Evolutionary conservation across 176 grass and related monocot species (phyloP).

Genomic region (Cocos nucifera): DNA sequence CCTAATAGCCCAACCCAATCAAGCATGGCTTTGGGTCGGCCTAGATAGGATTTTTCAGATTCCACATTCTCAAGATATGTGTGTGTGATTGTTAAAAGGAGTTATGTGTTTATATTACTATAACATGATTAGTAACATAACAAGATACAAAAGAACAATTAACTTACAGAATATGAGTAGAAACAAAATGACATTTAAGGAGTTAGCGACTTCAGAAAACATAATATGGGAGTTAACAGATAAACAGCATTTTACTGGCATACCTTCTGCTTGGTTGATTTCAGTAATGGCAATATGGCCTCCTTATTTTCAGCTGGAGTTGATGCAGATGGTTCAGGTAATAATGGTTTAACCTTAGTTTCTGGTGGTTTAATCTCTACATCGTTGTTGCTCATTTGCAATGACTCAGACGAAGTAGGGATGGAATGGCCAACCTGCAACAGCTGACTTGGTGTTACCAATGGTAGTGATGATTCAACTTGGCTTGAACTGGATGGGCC

Average conservation of each 20-base stretch:
- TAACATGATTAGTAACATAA: too few relatives aligned
- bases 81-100: too few relatives aligned
- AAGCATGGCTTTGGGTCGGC: too few relatives aligned
- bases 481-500: constrained; percentile 35
- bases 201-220: too few relatives aligned
- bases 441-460: constrained; percentile 54
- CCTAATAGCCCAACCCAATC: too few relatives aligned
- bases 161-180: too few relatives aligned
- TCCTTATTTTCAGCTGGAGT: constrained; percentile 47
- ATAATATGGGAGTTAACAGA: background rate
- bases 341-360: constrained; percentile 36
- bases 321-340: constrained; percentile 41
- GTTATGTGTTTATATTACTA: too few relatives aligned
- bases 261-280: constrained; percentile 47
- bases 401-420: constrained; percentile 42
- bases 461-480: constrained; percentile 31
- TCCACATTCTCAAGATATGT: too few relatives aligned
- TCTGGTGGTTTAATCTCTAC: constrained; percentile 25
- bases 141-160: too few relatives aligned
- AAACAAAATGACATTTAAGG: too few relatives aligned
- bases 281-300: constrained; percentile 73
- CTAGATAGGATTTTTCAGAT: too few relatives aligned
- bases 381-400: constrained; percentile 35
- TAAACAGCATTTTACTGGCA: background rate
- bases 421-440: constrained; percentile 37